phyloP scores from a whole-genome alignment of 1,284 basidiomycete species.

The Ganoderma lingzhi region DNA sequence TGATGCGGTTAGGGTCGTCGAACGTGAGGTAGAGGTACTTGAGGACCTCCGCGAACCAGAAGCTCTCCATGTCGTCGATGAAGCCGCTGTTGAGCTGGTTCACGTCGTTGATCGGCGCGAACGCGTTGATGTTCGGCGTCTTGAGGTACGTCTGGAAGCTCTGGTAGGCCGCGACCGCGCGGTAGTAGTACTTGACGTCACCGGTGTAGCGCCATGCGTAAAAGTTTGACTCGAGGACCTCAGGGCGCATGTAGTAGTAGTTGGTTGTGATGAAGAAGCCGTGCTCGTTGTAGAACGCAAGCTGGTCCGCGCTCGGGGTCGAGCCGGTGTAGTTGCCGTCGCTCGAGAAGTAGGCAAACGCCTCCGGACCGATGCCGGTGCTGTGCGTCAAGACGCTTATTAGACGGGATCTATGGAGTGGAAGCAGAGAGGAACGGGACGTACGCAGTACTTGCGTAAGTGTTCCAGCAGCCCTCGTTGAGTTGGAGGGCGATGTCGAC shows the following conservation, averaged over 20 bases:
- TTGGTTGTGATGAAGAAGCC: constrained; percentile 67
- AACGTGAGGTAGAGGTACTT: constrained; percentile 82
- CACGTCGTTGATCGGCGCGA: constrained; percentile 55
- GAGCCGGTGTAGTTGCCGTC: constrained; percentile 65
- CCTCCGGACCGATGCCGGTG: constrained; percentile 78
- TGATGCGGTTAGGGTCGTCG: constrained; percentile 70
- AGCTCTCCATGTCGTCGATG: constrained; percentile 73
- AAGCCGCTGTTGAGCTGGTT: constrained; percentile 48
- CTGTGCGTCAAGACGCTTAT: constrained; percentile 42
- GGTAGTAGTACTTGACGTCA: constrained; percentile 49
- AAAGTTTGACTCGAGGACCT: constrained; percentile 82
- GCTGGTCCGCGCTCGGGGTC: constrained; percentile 45
- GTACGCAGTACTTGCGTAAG: constrained; percentile 74
- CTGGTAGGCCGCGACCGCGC: constrained; percentile 46
- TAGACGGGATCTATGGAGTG: not conserved
- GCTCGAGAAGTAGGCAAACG: constrained; percentile 63
- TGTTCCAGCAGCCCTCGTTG: constrained; percentile 79
- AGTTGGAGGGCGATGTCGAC: constrained; percentile 66
- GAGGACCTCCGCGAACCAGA: constrained; percentile 82
- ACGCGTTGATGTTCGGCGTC: constrained; percentile 48
- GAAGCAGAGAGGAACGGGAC: constrained; percentile 31
- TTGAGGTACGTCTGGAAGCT: constrained; percentile 53
- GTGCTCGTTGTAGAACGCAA: constrained; percentile 62
- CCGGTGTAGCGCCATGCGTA: constrained; percentile 80
- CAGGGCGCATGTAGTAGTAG: constrained; percentile 66